Base-by-base conservation (phyloP, 495 filamentous ascomycete genomes). In the Aspergillus nanangensis region DNA sequence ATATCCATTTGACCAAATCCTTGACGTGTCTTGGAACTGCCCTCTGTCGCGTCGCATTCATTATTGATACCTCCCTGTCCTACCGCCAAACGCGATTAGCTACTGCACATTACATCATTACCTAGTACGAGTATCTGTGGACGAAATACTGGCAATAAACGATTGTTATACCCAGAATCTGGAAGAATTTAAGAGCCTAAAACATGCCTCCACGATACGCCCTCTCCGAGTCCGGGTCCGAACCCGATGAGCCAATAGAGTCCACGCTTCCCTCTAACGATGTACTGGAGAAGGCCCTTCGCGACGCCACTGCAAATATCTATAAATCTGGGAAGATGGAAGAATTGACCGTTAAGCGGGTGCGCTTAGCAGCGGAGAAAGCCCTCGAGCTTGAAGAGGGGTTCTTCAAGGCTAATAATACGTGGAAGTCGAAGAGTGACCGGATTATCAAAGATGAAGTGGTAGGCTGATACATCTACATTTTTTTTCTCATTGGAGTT, bases 381-480 rank as follows among this genome's bases (percentile, higher is more conserved):
- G 60, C 82, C 34, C 62, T 90, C 5, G 72, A 65, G 20, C 75
- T 98, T 1, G 73, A 76, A 3, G 67, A 76, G 4, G 86, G 78
- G 0, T 95, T 87, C 55, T 82, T 95, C 56, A 87, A 82, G 52
- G 61, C 46, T 19, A 63, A 78, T 33, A 61, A 52, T 3, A 61
- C 74, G 14, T 96, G 92, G 93, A 94, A 93, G 55, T 60, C 69
- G n/a, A 77, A 76, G 52, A 94, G 88, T 65, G 89, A 94, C 46
- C 54, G 73, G 14, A 58, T 94, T 22, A 88, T 96, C 44, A 74
- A 77, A 47, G 71, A 78, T 13, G 78, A 81, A 62, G 77, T 86
- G 43, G 91, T 95, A 73, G 57, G 81, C 70, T 49, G 21, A 9
- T 36, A 14, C 8, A 10, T 15, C 14, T 0, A 11, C 9, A 4